Evolutionary conservation across 2,329 filamentous ascomycete genomes (phyloP), one percentile per base, ranked within the genome.

Genomic region (Stromatinia cepivora): DNA sequence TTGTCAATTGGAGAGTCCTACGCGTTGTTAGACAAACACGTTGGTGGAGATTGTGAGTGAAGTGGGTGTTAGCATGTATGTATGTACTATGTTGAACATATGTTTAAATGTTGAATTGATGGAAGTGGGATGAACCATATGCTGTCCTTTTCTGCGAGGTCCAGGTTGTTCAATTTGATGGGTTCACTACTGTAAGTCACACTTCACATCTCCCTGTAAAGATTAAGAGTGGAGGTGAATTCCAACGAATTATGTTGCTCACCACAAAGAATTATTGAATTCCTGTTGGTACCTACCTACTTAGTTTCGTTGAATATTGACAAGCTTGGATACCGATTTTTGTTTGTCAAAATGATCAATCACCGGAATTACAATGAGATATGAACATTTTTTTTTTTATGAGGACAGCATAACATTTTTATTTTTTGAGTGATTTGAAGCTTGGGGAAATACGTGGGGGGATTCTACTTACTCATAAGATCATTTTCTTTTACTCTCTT

Each of bases 111-210:
- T 36, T 62, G 42, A 67, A 62, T 48, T 57, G 13, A 13, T n/a
- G n/a, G 54, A 34, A 53, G 45, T 59, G 65, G 65, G 65, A 61
- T 67, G 45, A 67, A 28, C 28, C 45, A 58, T 50, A n/a, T 20
- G 42, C 20, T 67, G 53, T 62, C 53, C 31, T 62, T 59, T 61
- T 50, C 45, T 62, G 45, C 10, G 45, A 62, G 56, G 25, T 53
- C 65, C 34, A 45, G 54, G 53, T 67, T 56, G 34, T 15, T 42
- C 6, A 66, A 46, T 31, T 66, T 11, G 45, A 42, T 31, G 63
- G 20, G 15, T 36, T 66, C 36, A 11, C 2, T n/a, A n/a, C 31
- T n/a, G 13, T 39, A 39, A 57, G 54, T 57, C 36, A 34, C 54
- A 57, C 54, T 34, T 59, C 34, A 22, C 56, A 20, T 45, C 36